Base-by-base conservation (phyloP, 2,329 filamentous ascomycete genomes). In the Zelopaecilomyces penicillatus region DNA sequence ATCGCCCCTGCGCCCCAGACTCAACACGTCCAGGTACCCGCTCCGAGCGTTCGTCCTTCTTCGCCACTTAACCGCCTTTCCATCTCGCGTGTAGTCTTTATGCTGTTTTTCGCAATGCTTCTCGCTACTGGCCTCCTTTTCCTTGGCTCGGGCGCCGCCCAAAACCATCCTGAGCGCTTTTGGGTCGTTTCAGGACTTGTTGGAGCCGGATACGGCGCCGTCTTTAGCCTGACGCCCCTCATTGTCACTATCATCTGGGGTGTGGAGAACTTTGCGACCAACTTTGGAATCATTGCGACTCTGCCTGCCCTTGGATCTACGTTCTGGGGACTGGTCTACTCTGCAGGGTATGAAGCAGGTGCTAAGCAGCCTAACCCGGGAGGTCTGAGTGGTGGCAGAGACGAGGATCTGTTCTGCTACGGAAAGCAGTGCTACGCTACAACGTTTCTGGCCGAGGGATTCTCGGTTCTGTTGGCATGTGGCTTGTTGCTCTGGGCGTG, bases 161-260 rank as follows among this genome's bases (percentile, higher is more conserved):
- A 95, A 59, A 75, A 83, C 48, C 82, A 90, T 53, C 78, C 80
- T 28, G 77, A 84, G 41, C 78, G 87, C 32, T 95, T 97, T 68
- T 91, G 89, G 76, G 66, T 91, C 39, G 85, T 95, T 6, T 94
- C 88, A 0, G 79, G 84, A 0, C 74, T 90, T 1, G 81, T 98
- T 5, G 93, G 93, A 5, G 83, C 89, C 1, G 93, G 93, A 37
- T 97, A 98, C 60, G 93, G 93, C 37, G 90, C 90, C 30, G 80
- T 90, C 26, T 98, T 97, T 69, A 85, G 81, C 39, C 75, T 97
- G 5, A 85, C 86, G 0, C 93, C 93, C 2, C 90, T 97, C 52
- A 87, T 97, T 45, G 85, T 96, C 54, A 88, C 83, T n/a, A 89
- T 96, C 7, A 91, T 98, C 38, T 98, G 93, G 93, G 93, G 93